Percentiles rank a stretch among this genome's conserved stretches.
phyloP scores from a whole-genome alignment of 495 filamentous ascomycete genomes.

The Penicillium ucsense region DNA sequence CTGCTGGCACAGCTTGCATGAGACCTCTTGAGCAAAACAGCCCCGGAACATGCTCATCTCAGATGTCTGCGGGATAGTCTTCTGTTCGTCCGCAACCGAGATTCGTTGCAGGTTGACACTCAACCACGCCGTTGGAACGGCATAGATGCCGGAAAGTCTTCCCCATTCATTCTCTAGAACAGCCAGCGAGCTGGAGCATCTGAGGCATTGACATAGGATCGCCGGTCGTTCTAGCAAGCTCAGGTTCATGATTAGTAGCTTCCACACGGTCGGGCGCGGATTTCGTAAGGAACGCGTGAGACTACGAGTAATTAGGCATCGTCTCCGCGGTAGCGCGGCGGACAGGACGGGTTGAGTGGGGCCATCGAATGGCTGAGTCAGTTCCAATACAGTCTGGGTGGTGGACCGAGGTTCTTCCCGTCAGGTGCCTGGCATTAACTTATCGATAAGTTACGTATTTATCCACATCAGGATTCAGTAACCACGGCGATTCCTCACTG shows the following conservation, averaged over 20 bases:
- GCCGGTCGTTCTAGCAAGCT: conserved; percentile 30
- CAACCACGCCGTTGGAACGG: conserved; percentile 33
- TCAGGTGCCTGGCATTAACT: too few relatives aligned
- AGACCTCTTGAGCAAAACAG: conserved; percentile 32
- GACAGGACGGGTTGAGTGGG: too few relatives aligned
- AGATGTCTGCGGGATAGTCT: conserved; percentile 33
- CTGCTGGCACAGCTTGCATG: conserved; percentile 38
- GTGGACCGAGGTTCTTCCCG: too few relatives aligned
- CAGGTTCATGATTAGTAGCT: conserved; percentile 22
- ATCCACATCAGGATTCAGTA: too few relatives aligned
- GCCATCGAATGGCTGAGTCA: too few relatives aligned
- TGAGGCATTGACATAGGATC: conserved; percentile 32
- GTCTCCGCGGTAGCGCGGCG: too few relatives aligned
- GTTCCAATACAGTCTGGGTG: too few relatives aligned
- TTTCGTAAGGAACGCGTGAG: neutral
- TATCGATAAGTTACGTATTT: too few relatives aligned
- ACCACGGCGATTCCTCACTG: too few relatives aligned
- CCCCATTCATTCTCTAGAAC: conserved; percentile 42
- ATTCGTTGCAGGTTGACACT: conserved; percentile 37
- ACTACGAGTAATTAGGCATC: neutral
- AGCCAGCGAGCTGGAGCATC: conserved; percentile 39
- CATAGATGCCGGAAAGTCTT: conserved; percentile 33
- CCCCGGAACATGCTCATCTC: conserved; percentile 32
- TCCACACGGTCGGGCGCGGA: neutral
- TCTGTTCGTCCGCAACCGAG: conserved; percentile 30